A percentile compares a stretch with the other conserved stretches of the same genome.
Evolutionary conservation across 192 early-diverging fungal species (phyloP).

Genomic region (Podila minutissima): DNA sequence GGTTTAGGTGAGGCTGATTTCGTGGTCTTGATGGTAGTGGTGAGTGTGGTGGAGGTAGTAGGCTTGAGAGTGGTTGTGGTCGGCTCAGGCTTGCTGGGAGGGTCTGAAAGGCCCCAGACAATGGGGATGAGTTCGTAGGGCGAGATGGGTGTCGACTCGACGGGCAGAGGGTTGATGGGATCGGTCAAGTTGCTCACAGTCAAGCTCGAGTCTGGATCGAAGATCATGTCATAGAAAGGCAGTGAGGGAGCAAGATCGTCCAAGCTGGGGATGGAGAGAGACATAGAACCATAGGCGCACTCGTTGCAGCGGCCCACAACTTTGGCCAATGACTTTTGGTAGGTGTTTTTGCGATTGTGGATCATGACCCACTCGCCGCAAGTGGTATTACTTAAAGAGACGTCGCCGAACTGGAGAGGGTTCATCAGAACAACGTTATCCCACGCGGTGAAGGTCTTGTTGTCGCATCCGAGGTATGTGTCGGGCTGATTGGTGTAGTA

Average conservation of each 20-base stretch:
- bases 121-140: constrained; percentile 24
- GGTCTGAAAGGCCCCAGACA: constrained; percentile 16
- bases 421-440: constrained; percentile 47
- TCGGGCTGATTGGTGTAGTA: constrained; percentile 29
- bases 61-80: constrained; percentile 4
- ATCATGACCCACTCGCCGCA: constrained; percentile 44
- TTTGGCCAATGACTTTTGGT: constrained; percentile 18
- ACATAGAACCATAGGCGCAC: constrained; percentile 36
- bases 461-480: constrained; percentile 32
- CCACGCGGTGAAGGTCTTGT: constrained; percentile 23
- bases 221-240: constrained; percentile 21
- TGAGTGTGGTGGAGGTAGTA: not conserved
- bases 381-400: constrained; percentile 22
- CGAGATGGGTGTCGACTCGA: constrained; percentile 15
- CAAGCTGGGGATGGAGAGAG: constrained; percentile 8
- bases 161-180: constrained; percentile 11
- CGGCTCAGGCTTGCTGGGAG: constrained; percentile 6
- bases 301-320: constrained; percentile 38
- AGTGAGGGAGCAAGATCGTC: constrained; percentile 2
- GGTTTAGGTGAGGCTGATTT: not conserved
- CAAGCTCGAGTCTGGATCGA: constrained; percentile 11
- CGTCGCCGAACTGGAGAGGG: constrained; percentile 40
- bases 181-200: constrained; percentile 31
- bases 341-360: constrained; percentile 41
- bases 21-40: constrained; percentile 5